These are phyloP conservation scores for Colletotrichum kahawae DNA, from an alignment of 2,329 filamentous ascomycete genomes.

Conservation along the genomic window DNA sequence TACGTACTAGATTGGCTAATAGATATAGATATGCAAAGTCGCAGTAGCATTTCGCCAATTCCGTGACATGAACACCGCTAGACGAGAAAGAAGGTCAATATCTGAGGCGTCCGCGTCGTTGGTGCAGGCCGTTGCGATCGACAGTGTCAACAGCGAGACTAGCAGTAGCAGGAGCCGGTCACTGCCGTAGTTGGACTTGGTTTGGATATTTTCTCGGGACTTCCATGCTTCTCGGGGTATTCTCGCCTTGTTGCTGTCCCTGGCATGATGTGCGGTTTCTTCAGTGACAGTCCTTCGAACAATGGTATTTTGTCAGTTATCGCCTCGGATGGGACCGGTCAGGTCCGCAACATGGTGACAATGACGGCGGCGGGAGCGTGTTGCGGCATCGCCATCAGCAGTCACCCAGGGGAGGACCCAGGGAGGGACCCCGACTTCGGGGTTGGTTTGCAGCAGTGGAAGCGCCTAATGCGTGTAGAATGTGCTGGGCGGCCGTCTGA, in stretches of 20 bases:
- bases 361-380: neutral
- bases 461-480: neutral
- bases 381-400: neutral
- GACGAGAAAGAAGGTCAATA: neutral
- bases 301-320: neutral
- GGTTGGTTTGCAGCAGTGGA: neutral
- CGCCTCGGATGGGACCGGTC: neutral
- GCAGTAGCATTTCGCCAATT: neutral
- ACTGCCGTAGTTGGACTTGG: neutral
- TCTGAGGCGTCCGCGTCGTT: neutral
- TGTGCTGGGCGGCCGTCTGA: neutral
- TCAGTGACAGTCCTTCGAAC: neutral
- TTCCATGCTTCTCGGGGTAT: conserved; percentile 1
- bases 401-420: neutral
- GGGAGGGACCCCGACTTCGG: neutral
- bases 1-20: neutral
- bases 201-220: neutral
- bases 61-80: neutral
- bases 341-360: neutral
- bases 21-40: neutral
- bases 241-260: neutral
- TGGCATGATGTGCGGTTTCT: conserved; percentile 9
- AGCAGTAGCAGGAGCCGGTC: neutral
- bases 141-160: neutral
- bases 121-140: neutral